Percentiles rank a stretch among this genome's conserved stretches.
These are phyloP conservation scores for Canavalia gladiata DNA, from an alignment of 306 rosid species.

Conservation along the genomic window DNA sequence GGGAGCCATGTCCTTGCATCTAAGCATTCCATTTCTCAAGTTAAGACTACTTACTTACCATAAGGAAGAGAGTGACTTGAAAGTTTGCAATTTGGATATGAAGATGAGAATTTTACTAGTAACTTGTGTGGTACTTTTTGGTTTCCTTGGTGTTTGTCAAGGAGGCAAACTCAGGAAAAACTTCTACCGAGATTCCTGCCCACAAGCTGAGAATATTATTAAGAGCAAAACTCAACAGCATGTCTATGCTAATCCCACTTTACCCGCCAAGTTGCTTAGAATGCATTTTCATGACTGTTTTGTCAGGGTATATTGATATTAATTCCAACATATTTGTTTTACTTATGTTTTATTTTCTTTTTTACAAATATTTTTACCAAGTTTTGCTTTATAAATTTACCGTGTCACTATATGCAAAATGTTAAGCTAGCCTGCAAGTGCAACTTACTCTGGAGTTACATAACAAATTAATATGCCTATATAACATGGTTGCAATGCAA, in stretches of 20 bases:
- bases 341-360: neutral
- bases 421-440: too few relatives aligned
- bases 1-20: constrained; percentile 27
- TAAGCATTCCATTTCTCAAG: constrained; percentile 35
- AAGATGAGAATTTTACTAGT: constrained; percentile 38
- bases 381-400: neutral
- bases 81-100: constrained; percentile 37
- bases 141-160: constrained; percentile 52
- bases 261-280: constrained; percentile 69
- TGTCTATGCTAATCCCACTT: constrained; percentile 48
- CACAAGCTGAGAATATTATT: constrained; percentile 58
- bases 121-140: constrained; percentile 40
- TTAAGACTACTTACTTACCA: neutral
- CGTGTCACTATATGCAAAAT: neutral
- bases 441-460: neutral
- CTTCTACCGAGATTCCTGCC: constrained; percentile 60
- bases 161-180: constrained; percentile 52
- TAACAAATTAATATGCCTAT: neutral
- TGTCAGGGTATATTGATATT: constrained; percentile 55
- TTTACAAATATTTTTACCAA: neutral
- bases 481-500: constrained; percentile 33
- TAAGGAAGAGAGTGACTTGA: neutral
- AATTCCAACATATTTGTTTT: neutral
- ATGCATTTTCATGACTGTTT: constrained; percentile 75
- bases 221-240: constrained; percentile 40